Base-by-base conservation (phyloP, 2,329 filamentous ascomycete species). In the Didymella sp. region DNA sequence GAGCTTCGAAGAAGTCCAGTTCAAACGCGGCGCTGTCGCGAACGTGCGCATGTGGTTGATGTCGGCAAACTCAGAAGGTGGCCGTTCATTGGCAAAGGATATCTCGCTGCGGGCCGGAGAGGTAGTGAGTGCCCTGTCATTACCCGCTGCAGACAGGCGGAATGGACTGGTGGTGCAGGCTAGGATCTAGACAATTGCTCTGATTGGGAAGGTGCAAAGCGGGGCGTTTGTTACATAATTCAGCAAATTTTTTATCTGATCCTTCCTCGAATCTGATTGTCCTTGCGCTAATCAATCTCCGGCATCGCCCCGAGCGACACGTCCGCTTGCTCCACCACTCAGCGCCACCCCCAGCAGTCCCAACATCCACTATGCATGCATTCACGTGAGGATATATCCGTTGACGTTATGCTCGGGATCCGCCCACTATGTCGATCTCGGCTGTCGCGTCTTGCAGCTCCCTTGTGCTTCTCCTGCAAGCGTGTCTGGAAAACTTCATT, bases 1-100 rank as follows among this genome's bases (percentile, higher is more conserved):
- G 38, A 73, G 72, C 64, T 63, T 76, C 38, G 67, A 76, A 49
- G 73, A 76, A 58, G 70, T 76, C 50, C 72, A 73, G 37, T 76
- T 76, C 68, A 76, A 76, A 61, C 72, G 70, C 17, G 69, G 68
- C 13, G 64, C 63, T 9, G 72, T 73, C 35, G 66, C 62, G 19
- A 62, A 67, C 21, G 59, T 61, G 43, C 63, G 63, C 37, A 64
- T 74, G 60, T 76, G 72, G 68, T 60, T 75, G 60, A 65, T 75
- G 49, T 70, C 70, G 17, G 68, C 70, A 15, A 64, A 69, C 44
- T 70, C 70, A 1, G 69, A 73, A 11, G 71, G 67, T 17, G 73
- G 72, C 9, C 71, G 72, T 9, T 69, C 72, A 56, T 62, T 76
- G 60, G 71, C 72, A 45, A 75, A 72, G 61, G 73, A 76, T 48